Evolutionary conservation across 2,329 filamentous ascomycete genomes (phyloP).

Genomic region (Stromatinia cepivora): DNA sequence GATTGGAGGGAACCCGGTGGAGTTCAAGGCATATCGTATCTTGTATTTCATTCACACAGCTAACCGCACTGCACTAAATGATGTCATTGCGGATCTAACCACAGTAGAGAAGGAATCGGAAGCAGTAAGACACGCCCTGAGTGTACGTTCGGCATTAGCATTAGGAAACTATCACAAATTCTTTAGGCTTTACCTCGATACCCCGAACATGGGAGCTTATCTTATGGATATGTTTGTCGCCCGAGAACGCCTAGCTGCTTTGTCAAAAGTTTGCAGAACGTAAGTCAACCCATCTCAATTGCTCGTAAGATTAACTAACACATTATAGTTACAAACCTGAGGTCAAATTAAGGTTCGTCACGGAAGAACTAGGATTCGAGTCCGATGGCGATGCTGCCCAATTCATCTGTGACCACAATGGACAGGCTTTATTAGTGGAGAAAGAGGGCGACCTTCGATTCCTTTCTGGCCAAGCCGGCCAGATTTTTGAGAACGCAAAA

Average conservation of each 20-base stretch:
- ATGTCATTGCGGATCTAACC: slow-evolving; percentile 98
- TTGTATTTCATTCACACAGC: slow-evolving; percentile 99
- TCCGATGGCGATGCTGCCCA: slow-evolving; percentile 86
- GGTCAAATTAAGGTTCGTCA: slow-evolving; percentile 85
- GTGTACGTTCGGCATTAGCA: slow-evolving; percentile 87
- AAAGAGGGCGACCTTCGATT: slow-evolving; percentile 72
- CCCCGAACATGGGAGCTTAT: slow-evolving; percentile 95
- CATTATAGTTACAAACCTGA: slow-evolving; percentile 81
- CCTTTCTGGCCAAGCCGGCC: slow-evolving; percentile 69
- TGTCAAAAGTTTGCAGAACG: slow-evolving; percentile 94
- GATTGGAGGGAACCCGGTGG: slow-evolving; percentile 83
- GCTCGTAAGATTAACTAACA: slow-evolving; percentile 48
- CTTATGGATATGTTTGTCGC: slow-evolving; percentile 99
- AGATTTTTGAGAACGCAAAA: slow-evolving; percentile 73
- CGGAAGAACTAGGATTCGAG: slow-evolving; percentile 94
- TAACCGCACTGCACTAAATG: slow-evolving; percentile 97
- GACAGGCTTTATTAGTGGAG: slow-evolving; percentile 74
- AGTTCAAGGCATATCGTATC: slow-evolving; percentile 99
- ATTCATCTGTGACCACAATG: slow-evolving; percentile 82
- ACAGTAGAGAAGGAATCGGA: slow-evolving; percentile 86
- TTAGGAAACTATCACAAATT: slow-evolving; percentile 97
- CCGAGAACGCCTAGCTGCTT: slow-evolving; percentile 84
- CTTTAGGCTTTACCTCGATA: slow-evolving; percentile 92
- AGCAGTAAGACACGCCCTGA: slow-evolving; percentile 85
- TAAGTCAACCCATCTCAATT: slow-evolving; percentile 54